phyloP scores from a whole-genome alignment of 805 yeast genomes.

The Yarrowia deformans region DNA sequence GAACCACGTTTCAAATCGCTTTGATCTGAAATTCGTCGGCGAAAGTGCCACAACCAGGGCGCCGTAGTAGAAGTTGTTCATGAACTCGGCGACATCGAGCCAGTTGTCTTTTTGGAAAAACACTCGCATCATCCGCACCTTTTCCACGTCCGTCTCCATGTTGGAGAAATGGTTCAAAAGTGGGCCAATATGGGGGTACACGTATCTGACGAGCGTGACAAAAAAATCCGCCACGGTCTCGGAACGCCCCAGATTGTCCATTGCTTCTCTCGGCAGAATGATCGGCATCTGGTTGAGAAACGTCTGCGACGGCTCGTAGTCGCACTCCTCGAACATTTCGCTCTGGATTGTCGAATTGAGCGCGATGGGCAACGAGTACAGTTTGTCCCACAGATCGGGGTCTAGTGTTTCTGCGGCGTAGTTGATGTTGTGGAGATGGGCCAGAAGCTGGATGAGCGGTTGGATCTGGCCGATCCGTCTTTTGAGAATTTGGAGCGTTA shows the following conservation, averaged over 20 bases:
- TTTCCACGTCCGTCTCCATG: constrained; percentile 20
- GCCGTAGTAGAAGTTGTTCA: constrained; percentile 28
- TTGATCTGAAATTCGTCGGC: constrained; percentile 5
- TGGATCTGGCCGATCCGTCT: constrained; percentile 27
- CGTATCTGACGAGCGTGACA: constrained; percentile 26
- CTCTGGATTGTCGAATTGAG: constrained; percentile 24
- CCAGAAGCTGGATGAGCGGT: constrained; percentile 20
- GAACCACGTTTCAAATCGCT: constrained; percentile 19
- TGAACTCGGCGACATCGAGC: constrained; percentile 22
- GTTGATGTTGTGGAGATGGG: constrained; percentile 37
- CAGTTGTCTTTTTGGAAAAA: constrained; percentile 31
- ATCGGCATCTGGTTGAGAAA: constrained; percentile 28
- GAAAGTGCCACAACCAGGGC: constrained; percentile 30
- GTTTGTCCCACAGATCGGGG: constrained; percentile 23
- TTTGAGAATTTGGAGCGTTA: neutral
- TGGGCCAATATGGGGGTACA: constrained; percentile 21
- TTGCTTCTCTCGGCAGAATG: constrained; percentile 7
- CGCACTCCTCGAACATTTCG: constrained; percentile 34
- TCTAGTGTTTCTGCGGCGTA: constrained; percentile 18
- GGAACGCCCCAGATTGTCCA: constrained; percentile 7
- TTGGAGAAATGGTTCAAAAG: constrained; percentile 22
- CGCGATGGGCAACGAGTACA: constrained; percentile 32
- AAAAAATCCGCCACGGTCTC: constrained; percentile 26
- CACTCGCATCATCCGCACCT: constrained; percentile 5
- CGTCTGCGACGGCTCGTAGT: constrained; percentile 16